These are phyloP conservation scores for Phytophthora pinifolia DNA, from an alignment of 352 stramenopile genomes.

Conservation along the genomic window DNA sequence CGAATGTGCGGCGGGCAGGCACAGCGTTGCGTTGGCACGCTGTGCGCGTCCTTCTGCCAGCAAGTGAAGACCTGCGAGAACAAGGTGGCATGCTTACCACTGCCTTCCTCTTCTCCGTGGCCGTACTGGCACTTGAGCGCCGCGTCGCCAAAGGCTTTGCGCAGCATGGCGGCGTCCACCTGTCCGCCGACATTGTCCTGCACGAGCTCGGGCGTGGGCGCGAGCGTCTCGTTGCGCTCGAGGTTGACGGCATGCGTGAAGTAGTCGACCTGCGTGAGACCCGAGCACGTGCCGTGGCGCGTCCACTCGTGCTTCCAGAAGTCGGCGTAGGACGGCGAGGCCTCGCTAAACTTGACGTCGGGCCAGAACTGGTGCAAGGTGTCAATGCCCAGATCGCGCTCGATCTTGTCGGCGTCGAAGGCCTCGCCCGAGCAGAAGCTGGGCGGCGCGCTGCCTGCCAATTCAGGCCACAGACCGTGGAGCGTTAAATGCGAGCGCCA, in stretches of 20 bases:
- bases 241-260: constrained; percentile 84
- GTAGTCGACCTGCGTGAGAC: constrained; percentile 81
- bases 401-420: constrained; percentile 68
- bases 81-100: constrained; percentile 25
- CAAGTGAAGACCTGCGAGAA: constrained; percentile 85
- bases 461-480: constrained; percentile 90
- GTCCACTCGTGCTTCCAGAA: constrained; percentile 96
- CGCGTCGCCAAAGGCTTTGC: constrained; percentile 39
- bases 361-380: constrained; percentile 84
- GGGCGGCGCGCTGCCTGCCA: constrained; percentile 60
- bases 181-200: constrained; percentile 56
- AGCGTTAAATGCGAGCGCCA: constrained; percentile 89
- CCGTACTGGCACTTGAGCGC: constrained; percentile 37
- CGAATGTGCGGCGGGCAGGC: constrained; percentile 65
- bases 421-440: constrained; percentile 70
- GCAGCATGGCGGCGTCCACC: constrained; percentile 49
- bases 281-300: constrained; percentile 93
- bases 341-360: constrained; percentile 74
- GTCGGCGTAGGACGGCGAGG: constrained; percentile 56
- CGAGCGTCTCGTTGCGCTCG: constrained; percentile 67
- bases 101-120: not conserved
- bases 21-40: constrained; percentile 47
- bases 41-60: constrained; percentile 66
- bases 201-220: constrained; percentile 59
- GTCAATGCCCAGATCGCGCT: constrained; percentile 66